Conservation (phyloP, 1,284 basidiomycete species). For the Pseudozyma tsukubaensis region DNA sequence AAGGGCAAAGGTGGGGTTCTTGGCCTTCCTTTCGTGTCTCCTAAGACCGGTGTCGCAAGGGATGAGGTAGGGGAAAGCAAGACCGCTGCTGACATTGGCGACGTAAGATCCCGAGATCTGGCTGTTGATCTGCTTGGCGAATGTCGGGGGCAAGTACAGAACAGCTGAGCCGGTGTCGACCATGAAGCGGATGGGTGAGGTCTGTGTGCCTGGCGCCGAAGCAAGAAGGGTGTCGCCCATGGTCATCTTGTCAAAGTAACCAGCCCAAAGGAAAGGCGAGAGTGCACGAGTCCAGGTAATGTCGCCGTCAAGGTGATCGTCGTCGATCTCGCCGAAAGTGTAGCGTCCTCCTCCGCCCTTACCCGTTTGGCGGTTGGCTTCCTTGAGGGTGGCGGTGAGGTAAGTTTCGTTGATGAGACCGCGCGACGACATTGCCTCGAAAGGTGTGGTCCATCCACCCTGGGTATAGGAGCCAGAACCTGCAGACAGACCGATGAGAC, state of each 20-base stretch:
- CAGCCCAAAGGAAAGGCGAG: constrained; percentile 51
- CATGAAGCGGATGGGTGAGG: constrained; percentile 42
- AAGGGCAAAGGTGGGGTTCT: constrained; percentile 43
- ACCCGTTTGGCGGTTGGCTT: constrained; percentile 56
- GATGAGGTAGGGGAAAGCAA: constrained; percentile 51
- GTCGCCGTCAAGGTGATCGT: constrained; percentile 32
- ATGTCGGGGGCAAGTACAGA: constrained; percentile 41
- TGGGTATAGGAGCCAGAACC: constrained; percentile 31
- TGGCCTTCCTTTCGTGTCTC: constrained; percentile 37
- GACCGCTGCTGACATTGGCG: constrained; percentile 25
- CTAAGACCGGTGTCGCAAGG: constrained; percentile 56
- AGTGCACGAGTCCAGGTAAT: constrained; percentile 49
- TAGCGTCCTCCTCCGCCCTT: constrained; percentile 55
- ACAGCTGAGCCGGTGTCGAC: constrained; percentile 58
- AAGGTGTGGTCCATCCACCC: constrained; percentile 56
- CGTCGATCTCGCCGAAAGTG: constrained; percentile 55
- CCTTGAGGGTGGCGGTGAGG: constrained; percentile 52
- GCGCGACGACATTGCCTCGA: constrained; percentile 52
- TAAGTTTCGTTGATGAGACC: constrained; percentile 48
- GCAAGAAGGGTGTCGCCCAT: constrained; percentile 38
- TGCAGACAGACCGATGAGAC: constrained; percentile 51
- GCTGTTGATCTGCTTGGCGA: constrained; percentile 46
- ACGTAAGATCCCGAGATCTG: constrained; percentile 42
- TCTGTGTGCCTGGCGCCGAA: constrained; percentile 18
- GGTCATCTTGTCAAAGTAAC: constrained; percentile 47